Base-by-base conservation (phyloP, 352 stramenopile species). In the Phytophthora cactorum region DNA sequence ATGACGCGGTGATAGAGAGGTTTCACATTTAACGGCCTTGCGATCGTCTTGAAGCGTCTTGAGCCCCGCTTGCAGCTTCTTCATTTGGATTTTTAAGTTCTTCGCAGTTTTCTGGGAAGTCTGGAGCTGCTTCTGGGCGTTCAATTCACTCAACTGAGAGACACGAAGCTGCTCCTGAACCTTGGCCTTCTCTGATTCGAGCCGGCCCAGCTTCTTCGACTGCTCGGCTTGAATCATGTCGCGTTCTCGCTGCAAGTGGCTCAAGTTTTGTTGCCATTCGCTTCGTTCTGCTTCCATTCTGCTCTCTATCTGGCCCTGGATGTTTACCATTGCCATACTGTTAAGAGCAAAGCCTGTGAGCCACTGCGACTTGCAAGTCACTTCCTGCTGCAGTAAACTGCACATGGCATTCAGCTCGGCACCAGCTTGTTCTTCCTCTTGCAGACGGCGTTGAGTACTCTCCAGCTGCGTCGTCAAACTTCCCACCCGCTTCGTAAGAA, bases 81-180 rank as follows among this genome's bases (percentile, higher is more conserved):
- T 45, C 8, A 45, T 17, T 28, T 53, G 27, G 14, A 10, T 14
- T 27, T 39, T 43, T 2, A n/a, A 27, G 9, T 3, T 55, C 31
- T 29, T 55, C 15, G 31, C 49, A 29, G 29, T 43, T 32, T 55
- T 5, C 32, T 56, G 32, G 9, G 50, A 5, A 32, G 1, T n/a
- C n/a, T n/a, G n/a, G n/a, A n/a, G n/a, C n/a, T n/a, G n/a, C n/a
- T n/a, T n/a, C n/a, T n/a, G n/a, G n/a, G n/a, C n/a, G n/a, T n/a
- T n/a, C n/a, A n/a, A n/a, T n/a, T n/a, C n/a, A n/a, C n/a, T 44
- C 15, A 44, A 8, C 17, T 45, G 8, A 44, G 50, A 38, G 11
- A 12, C 47, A 77, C 63, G 45, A 78, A 82, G 53, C 59, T 88
- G 56, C 76, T 82, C 29, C 29, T 45, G 38, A 76, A 90, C 43